Conservation (phyloP, 225 moss, liverwort and hornwort species). For the Asterella californica region DNA sequence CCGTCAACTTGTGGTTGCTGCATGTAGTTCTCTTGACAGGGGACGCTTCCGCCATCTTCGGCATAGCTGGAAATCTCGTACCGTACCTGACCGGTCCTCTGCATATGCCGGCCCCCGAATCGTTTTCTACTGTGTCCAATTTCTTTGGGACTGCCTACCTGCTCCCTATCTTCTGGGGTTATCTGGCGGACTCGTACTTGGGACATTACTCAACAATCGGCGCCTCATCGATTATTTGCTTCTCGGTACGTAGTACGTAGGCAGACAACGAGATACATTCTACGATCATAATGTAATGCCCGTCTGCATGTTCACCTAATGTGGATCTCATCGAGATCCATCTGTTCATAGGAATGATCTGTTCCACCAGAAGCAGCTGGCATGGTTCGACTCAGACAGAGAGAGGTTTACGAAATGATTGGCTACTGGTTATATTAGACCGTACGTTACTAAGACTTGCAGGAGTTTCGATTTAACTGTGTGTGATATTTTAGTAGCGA, state of each 20-base stretch:
- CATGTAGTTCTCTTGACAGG: slow-evolving; percentile 35
- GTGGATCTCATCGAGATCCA: no score
- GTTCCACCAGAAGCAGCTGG: no score
- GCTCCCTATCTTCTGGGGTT: slow-evolving; percentile 32
- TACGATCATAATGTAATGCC: neutral
- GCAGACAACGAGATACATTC: no score
- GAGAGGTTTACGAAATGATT: no score
- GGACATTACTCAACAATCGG: slow-evolving; percentile 16
- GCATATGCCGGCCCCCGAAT: slow-evolving; percentile 44
- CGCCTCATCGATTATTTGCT: neutral
- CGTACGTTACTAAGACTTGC: no score
- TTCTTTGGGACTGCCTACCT: slow-evolving; percentile 55
- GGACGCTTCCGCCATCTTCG: slow-evolving; percentile 47
- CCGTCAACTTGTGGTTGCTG: neutral
- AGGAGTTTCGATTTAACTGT: no score
- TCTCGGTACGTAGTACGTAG: slow-evolving; percentile 7
- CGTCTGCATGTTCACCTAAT: no score
- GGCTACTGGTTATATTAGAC: no score
- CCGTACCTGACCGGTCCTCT: slow-evolving; percentile 50
- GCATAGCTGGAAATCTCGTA: slow-evolving; percentile 46
- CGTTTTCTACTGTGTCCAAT: slow-evolving; percentile 41
- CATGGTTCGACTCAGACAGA: no score
- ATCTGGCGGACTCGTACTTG: slow-evolving; percentile 17
- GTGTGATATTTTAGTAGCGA: no score
- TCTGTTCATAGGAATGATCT: no score